Evolutionary conservation across 768 basidiomycete genomes (phyloP), one percentile per base, ranked within the genome.

Genomic region (Rhodocollybia butyracea): DNA sequence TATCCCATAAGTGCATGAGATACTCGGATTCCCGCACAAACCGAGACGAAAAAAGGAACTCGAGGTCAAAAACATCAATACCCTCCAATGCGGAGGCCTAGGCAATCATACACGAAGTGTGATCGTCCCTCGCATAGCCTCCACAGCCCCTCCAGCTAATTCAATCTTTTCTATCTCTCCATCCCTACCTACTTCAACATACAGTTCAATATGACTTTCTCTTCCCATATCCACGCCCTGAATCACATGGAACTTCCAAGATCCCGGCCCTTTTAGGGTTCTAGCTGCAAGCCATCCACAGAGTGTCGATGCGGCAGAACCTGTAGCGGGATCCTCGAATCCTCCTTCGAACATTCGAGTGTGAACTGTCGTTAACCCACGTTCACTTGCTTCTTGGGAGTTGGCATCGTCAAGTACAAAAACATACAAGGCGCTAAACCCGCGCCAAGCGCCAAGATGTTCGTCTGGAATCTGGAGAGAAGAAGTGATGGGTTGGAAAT

Each of bases 171-270:
- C 52, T 17, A 78, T 63, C 32, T 67, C 61, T 5, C 66, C 65
- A 17, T 66, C 63, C 3, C 53, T 56, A 8, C 63, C 68, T 8
- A 77, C 60, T 4, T 67, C 67, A 6, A 75, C 77, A 7, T 66
- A 57, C 4, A 77, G 72, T 26, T 58, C 60, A 26, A 79, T 79
- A 12, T 76, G 73, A 51, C 76, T 76, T 54, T 61, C 69, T 57
- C 76, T 61, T 2, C 77, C 77, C 68, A 79, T 77, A 58, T 79
- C 77, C 1, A 77, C 71, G 0, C 78, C 77, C 56, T 78, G 78
- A 7, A 73, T 54, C 52, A 79, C 68, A 7, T 71, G 61, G 45
- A 76, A 63, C 51, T 41, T 62, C 64, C 72, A 75, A n/a, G 40
- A 64, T 1, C 76, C 75, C 5, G 59, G 59, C 2, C 75, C 75